Evolutionary conservation across 2,329 filamentous ascomycete species (phyloP).

Genomic region (Colletotrichum somersetense): DNA sequence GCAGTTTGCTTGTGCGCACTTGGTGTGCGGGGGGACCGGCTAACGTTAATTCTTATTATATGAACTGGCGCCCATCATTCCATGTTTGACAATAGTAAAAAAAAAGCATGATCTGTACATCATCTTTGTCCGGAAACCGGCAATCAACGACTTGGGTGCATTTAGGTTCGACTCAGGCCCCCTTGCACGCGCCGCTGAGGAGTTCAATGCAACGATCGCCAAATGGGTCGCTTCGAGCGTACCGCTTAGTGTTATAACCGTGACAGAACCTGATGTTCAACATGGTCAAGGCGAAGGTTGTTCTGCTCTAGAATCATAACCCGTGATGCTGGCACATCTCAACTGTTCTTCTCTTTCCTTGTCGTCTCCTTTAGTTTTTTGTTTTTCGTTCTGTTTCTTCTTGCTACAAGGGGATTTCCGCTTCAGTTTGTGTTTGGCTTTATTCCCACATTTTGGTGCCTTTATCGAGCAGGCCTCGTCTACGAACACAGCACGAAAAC

Average conservation of each 20-base stretch:
- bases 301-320: neutral
- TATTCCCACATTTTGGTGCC: too few species aligned
- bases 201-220: neutral
- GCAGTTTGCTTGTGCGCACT: neutral
- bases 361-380: neutral
- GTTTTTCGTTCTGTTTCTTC: neutral
- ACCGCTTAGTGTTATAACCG: neutral
- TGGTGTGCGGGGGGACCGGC: neutral
- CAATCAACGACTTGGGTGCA: neutral
- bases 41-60: constrained; percentile 17
- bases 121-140: neutral
- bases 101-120: constrained; percentile 7
- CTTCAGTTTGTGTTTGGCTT: neutral
- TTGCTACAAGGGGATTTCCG: too few species aligned
- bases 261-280: neutral
- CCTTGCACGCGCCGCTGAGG: neutral
- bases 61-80: neutral
- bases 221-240: neutral
- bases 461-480: neutral
- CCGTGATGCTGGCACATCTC: neutral
- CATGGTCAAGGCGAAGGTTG: neutral
- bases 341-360: neutral
- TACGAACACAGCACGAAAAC: neutral
- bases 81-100: neutral
- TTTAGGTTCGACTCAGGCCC: neutral